phyloP scores from a whole-genome alignment of 495 filamentous ascomycete species.

The Aspergillus incahuasiensis region DNA sequence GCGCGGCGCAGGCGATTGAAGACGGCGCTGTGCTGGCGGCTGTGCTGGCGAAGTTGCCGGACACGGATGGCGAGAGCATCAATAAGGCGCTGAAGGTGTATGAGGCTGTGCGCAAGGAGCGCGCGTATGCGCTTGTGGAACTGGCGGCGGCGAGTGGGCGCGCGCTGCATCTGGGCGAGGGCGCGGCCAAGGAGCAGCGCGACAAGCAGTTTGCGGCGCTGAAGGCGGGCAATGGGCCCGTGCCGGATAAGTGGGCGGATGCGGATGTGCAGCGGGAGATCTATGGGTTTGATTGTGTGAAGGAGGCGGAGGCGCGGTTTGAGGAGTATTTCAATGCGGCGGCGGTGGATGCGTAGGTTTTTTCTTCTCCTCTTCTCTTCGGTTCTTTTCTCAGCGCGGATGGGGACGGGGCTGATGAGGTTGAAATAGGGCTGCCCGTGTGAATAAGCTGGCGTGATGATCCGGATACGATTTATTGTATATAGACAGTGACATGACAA shows the following conservation, averaged over 20 bases:
- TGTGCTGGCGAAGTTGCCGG: constrained; percentile 53
- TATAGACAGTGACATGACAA: not conserved
- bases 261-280: constrained; percentile 73
- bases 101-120: constrained; percentile 65
- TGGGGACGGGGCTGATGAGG: not conserved
- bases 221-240: constrained; percentile 52
- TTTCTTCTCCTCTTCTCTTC: no score
- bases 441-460: constrained; percentile 3
- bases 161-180: constrained; percentile 68
- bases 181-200: constrained; percentile 68
- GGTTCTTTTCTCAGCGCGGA: not conserved
- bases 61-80: constrained; percentile 50
- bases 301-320: constrained; percentile 57
- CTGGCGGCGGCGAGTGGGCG: constrained; percentile 64
- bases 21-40: constrained; percentile 70
- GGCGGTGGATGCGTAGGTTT: not conserved
- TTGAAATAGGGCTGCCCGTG: constrained; percentile 3
- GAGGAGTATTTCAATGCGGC: constrained; percentile 48
- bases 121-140: constrained; percentile 65
- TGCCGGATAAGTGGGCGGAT: constrained; percentile 79
- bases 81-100: constrained; percentile 65
- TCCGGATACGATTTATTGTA: constrained; percentile 7
- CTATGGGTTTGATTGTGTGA: constrained; percentile 65
- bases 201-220: constrained; percentile 65
- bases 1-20: constrained; percentile 83